Conservation (phyloP, 78 protist genomes). For the Acrasis kona region DNA sequence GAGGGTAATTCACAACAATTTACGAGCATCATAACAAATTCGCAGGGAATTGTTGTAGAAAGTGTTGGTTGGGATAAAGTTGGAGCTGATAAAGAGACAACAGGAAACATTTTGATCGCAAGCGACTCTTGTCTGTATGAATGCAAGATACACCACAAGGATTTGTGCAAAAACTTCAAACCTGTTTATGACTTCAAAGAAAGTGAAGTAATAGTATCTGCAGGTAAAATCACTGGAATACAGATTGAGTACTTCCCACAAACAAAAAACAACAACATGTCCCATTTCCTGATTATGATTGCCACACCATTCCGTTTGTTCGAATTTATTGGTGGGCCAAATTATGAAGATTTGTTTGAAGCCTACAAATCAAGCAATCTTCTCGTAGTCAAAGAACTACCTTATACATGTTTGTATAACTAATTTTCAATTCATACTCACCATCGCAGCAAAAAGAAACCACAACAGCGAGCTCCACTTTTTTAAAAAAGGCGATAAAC, state of each 20-base stretch:
- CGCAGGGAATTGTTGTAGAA: slow-evolving; percentile 3
- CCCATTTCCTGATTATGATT: no score
- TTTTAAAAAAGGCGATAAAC: background rate
- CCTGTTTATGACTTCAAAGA: background rate
- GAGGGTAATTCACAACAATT: background rate
- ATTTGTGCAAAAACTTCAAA: background rate
- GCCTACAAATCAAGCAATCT: background rate
- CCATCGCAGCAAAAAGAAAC: no score
- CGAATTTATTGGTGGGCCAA: slow-evolving; percentile 2
- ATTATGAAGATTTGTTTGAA: background rate
- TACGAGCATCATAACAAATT: background rate
- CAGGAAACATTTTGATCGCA: background rate
- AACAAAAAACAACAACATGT: no score
- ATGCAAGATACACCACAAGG: background rate
- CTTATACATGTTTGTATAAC: no score
- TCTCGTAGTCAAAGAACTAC: background rate
- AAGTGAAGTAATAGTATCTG: background rate
- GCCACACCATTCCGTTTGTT: background rate
- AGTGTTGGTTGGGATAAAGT: slow-evolving; percentile 16
- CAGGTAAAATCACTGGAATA: background rate
- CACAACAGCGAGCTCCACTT: background rate
- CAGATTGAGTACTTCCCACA: background rate
- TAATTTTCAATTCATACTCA: background rate
- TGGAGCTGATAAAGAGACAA: background rate
- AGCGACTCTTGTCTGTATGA: slow-evolving; percentile 1